Conservation (phyloP, 164 flowering plant genomes). For the Kalanchoe fedtschenkoi region DNA sequence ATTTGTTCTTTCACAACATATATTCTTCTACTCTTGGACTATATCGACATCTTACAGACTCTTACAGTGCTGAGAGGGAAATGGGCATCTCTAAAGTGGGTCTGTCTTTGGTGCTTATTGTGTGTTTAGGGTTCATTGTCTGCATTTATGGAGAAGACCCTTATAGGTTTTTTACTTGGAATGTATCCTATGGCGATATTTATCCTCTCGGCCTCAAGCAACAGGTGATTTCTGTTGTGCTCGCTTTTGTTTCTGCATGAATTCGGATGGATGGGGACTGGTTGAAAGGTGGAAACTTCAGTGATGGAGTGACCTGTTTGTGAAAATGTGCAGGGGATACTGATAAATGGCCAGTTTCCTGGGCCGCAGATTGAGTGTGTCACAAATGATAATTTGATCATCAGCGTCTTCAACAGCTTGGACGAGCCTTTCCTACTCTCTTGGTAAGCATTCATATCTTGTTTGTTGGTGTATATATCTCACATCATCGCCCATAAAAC, state of each 20-base stretch:
- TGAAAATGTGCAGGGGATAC: slow-evolving; percentile 34
- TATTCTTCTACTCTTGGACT: background rate
- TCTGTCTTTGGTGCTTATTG: slow-evolving; percentile 7
- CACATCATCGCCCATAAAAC: no score
- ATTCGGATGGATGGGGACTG: background rate
- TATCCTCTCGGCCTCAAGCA: slow-evolving; percentile 40
- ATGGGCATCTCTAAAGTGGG: slow-evolving; percentile 10
- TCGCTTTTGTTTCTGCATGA: background rate
- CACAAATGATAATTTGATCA: slow-evolving; percentile 37
- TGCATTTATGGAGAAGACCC: slow-evolving; percentile 28
- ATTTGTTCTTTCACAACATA: background rate
- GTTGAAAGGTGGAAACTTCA: background rate
- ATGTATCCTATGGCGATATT: slow-evolving; percentile 42
- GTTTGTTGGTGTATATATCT: background rate
- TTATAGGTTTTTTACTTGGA: slow-evolving; percentile 34
- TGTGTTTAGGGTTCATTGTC: slow-evolving; percentile 6
- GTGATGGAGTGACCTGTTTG: background rate
- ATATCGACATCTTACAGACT: background rate
- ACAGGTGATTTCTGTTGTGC: slow-evolving; percentile 16
- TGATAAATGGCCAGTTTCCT: slow-evolving; percentile 46
- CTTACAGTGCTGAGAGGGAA: background rate
- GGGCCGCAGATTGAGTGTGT: slow-evolving; percentile 34
- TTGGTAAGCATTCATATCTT: slow-evolving; percentile 20
- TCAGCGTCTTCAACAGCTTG: slow-evolving; percentile 37
- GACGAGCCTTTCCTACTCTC: slow-evolving; percentile 41